These are phyloP conservation scores for Mucor racemosus DNA, from an alignment of 371 early-diverging fungal species.

Conservation along the genomic window DNA sequence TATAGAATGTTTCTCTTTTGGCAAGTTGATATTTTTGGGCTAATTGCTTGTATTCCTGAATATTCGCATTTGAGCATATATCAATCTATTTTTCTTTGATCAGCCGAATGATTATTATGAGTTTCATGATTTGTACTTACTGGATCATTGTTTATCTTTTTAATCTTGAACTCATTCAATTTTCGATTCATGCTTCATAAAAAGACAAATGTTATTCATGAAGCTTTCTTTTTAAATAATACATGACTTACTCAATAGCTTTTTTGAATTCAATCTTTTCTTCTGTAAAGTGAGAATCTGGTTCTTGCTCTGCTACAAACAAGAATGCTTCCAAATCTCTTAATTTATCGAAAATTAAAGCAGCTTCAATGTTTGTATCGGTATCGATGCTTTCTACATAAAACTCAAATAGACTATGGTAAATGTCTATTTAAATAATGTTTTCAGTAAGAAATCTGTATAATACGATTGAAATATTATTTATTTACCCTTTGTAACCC, in stretches of 20 bases:
- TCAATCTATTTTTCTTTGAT: neutral
- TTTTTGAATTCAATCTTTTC: conserved; percentile 20
- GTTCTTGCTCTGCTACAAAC: conserved; percentile 13
- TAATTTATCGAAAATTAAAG: conserved; percentile 23
- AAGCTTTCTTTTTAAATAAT: no score
- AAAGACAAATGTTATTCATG: neutral
- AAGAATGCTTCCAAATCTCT: conserved; percentile 20
- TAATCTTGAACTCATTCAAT: neutral
- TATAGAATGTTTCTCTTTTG: conserved; percentile 18
- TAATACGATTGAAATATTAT: neutral
- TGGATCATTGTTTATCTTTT: neutral
- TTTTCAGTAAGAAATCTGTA: neutral
- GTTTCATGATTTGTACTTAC: neutral
- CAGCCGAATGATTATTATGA: no score
- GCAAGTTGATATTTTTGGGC: conserved; percentile 4
- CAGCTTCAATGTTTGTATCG: conserved; percentile 22
- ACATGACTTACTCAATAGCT: conserved; percentile 14
- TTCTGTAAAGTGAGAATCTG: neutral
- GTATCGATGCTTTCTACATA: conserved; percentile 19
- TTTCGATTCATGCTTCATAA: neutral
- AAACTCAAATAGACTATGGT: conserved; percentile 16
- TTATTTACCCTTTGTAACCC: conserved; percentile 25
- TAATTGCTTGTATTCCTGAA: neutral
- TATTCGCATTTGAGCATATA: conserved; percentile 1
- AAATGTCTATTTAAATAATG: conserved; percentile 10